A percentile compares a stretch with the other conserved stretches of the same genome.
phyloP scores from a whole-genome alignment of 1,139 yeast species.

The Saccharomyces pastorianus region DNA sequence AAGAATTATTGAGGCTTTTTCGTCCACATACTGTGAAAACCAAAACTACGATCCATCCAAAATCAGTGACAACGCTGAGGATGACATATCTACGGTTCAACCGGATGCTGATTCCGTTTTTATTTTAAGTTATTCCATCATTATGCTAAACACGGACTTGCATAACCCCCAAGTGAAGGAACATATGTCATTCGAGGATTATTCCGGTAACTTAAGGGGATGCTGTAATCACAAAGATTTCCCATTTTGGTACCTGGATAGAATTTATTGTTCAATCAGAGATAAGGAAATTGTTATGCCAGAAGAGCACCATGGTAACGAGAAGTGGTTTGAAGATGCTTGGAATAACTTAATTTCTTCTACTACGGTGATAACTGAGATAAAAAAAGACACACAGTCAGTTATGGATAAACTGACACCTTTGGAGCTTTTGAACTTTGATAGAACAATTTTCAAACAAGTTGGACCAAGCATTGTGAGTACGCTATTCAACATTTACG shows the following conservation, averaged over 20 bases:
- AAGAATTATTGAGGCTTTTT: slow-evolving; percentile 79
- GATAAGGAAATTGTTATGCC: slow-evolving; percentile 94
- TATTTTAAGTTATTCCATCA: slow-evolving; percentile 64
- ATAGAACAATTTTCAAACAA: slow-evolving; percentile 58
- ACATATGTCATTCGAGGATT: slow-evolving; percentile 83
- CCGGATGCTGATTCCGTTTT: slow-evolving; percentile 72
- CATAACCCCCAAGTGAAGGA: slow-evolving; percentile 73
- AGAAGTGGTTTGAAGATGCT: slow-evolving; percentile 84
- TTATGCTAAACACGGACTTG: slow-evolving; percentile 69
- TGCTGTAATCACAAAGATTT: slow-evolving; percentile 67
- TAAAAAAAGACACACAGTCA: slow-evolving; percentile 18
- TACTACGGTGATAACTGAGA: slow-evolving; percentile 33
- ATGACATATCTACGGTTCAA: slow-evolving; percentile 40
- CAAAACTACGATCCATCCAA: slow-evolving; percentile 36
- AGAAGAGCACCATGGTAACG: slow-evolving; percentile 82
- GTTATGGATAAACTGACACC: slow-evolving; percentile 25
- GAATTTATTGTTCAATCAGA: slow-evolving; percentile 70
- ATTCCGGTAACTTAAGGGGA: slow-evolving; percentile 72
- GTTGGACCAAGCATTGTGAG: slow-evolving; percentile 56
- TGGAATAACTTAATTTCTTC: slow-evolving; percentile 78
- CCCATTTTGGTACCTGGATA: slow-evolving; percentile 77
- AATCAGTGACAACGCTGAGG: slow-evolving; percentile 20
- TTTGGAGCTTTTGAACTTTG: slow-evolving; percentile 42
- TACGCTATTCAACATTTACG: slow-evolving; percentile 67
- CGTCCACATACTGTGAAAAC: slow-evolving; percentile 64